Evolutionary conservation across 306 rosid genomes (phyloP).

Genomic region (Cicer cuneatum): DNA sequence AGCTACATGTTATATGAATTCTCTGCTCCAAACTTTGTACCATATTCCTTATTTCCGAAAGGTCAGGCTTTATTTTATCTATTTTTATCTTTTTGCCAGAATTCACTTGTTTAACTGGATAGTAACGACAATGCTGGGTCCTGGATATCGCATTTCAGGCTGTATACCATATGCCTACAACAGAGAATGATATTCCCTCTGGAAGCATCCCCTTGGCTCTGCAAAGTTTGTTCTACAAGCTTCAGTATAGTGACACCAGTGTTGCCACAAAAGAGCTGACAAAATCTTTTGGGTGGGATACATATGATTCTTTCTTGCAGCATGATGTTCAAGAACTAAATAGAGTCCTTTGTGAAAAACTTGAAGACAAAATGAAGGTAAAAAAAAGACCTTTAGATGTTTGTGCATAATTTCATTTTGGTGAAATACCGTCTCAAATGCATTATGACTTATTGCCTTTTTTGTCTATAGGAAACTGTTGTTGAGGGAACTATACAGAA

Average conservation of each 20-base stretch:
- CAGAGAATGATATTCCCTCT: conserved; percentile 90
- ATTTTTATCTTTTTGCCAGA: conserved; percentile 16
- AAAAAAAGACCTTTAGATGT: conserved; percentile 20
- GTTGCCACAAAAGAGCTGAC: conserved; percentile 92
- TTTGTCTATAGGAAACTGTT: conserved; percentile 80
- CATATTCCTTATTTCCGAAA: conserved; percentile 90
- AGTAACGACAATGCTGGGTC: conserved; percentile 34
- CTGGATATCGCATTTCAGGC: conserved; percentile 67
- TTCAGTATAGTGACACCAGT: conserved; percentile 86
- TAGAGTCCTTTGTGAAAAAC: conserved; percentile 85
- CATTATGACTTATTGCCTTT: conserved; percentile 29
- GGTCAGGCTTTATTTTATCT: conserved; percentile 52
- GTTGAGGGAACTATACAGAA: conserved; percentile 99
- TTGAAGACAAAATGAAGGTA: conserved; percentile 95
- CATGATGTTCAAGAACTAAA: conserved; percentile 94
- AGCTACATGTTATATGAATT: conserved; percentile 94
- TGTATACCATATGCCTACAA: conserved; percentile 94
- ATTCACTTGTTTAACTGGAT: conserved; percentile 41
- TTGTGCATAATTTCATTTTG: conserved; percentile 33
- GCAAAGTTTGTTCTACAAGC: conserved; percentile 88
- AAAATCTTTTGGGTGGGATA: conserved; percentile 95
- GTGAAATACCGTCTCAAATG: conserved; percentile 28
- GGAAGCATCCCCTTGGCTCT: conserved; percentile 90
- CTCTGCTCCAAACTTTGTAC: conserved; percentile 83
- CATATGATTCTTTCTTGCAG: conserved; percentile 93